phyloP scores from a whole-genome alignment of 2,329 filamentous ascomycete genomes.

The Aspergillus novoparasiticus region DNA sequence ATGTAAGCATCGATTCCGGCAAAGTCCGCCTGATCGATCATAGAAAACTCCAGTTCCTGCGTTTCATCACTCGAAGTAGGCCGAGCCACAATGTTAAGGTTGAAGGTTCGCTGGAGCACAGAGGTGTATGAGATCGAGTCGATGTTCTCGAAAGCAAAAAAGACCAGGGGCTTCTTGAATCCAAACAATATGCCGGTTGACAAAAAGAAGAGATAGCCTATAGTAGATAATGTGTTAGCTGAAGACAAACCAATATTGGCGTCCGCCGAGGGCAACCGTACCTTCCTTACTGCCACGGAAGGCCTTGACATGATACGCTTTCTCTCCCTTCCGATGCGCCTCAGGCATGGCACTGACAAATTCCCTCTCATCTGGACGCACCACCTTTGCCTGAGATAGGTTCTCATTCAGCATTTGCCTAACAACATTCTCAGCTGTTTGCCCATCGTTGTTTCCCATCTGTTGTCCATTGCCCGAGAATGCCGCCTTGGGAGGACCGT shows the following conservation, averaged over 20 bases:
- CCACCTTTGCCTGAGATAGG: slow-evolving; percentile 49
- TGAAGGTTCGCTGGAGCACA: slow-evolving; percentile 67
- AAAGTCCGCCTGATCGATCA: slow-evolving; percentile 67
- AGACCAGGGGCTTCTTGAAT: slow-evolving; percentile 67
- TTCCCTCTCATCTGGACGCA: slow-evolving; percentile 58
- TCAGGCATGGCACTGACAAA: slow-evolving; percentile 64
- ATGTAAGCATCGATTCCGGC: slow-evolving; percentile 64
- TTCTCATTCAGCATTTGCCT: slow-evolving; percentile 52
- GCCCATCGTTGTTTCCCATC: slow-evolving; percentile 46
- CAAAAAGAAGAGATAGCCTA: slow-evolving; percentile 66
- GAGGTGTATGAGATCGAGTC: slow-evolving; percentile 65
- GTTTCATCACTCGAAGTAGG: slow-evolving; percentile 41
- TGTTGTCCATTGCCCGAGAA: slow-evolving; percentile 47
- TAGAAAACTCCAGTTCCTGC: slow-evolving; percentile 65
- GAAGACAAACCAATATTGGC: background rate
- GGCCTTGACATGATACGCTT: slow-evolving; percentile 65
- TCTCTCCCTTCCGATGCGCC: slow-evolving; percentile 63
- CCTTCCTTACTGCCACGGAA: slow-evolving; percentile 68
- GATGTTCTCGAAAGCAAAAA: slow-evolving; percentile 62
- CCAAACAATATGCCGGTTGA: slow-evolving; percentile 63
- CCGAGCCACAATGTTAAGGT: slow-evolving; percentile 59
- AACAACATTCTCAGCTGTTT: slow-evolving; percentile 50
- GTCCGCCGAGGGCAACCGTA: slow-evolving; percentile 30
- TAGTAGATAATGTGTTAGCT: slow-evolving; percentile 1
- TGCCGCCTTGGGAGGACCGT: slow-evolving; percentile 53